Evolutionary conservation across 257 asterid genomes (phyloP), one percentile per base, ranked within the genome.

Genomic region (Solanum acaule): DNA sequence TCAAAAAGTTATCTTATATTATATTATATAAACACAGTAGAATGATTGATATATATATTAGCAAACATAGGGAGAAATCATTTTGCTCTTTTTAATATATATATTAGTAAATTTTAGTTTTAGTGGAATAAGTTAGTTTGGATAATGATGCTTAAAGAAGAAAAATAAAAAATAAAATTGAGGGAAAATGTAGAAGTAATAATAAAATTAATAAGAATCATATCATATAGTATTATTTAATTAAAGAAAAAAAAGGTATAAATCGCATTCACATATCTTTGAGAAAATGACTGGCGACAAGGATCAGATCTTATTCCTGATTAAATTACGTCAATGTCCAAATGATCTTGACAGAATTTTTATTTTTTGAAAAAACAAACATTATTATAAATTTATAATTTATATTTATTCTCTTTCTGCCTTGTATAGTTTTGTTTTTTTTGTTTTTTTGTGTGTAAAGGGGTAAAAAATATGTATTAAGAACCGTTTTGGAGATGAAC

Each of bases 211-310:
- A 52, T 52, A 34, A 70, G 76, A 70, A 71, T 16, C 42, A 71
- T 33, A 71, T 68, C 10, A 27, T 68, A 67, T 25, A 13, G 14
- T 67, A 67, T 67, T 67, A 67, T 12, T 68, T 27, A 10, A 27
- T 68, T 27, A 14, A 6, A 5, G 4, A 33, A 52, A 52, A 31
- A 16, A 20, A 83, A 38, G 4, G 33, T 84, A 61, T 11, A 71
- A 87, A 92, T 95, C 95, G 83, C 91, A 91, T 89, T 95, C 97
- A 71, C 89, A 93, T 88, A 94, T 95, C 96, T 93, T 91, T 88
- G 89, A 35, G 98, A 95, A 91, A 93, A 93, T 90, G 96, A 95
- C 96, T 34, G n/a, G 93, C 91, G 92, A 93, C 94, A 92, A 92
- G 90, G 76, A 34, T 91, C 88, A 94, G 96, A 95, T 95, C 93